Base-by-base conservation (phyloP, 345 rosid species). In the Erucastrum elatum region DNA sequence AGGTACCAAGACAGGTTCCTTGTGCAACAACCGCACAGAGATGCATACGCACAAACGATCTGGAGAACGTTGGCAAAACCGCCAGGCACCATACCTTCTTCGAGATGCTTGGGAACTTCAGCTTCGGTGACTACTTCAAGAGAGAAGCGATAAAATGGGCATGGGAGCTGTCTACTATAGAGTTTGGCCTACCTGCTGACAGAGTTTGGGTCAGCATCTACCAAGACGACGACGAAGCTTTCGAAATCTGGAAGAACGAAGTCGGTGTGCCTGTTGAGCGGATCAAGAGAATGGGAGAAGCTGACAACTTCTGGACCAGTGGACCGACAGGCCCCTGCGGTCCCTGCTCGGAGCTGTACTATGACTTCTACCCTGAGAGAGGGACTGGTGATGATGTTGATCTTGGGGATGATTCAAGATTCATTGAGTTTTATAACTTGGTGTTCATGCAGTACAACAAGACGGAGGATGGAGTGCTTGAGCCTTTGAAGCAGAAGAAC, bases 41-140 rank as follows among this genome's bases (percentile, higher is more conserved):
- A 81, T 94, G 97, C 82, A 90, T 92, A 66, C 94, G 97, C 15
- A 94, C 98, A 37, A 94, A 94, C 70, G 98, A 94, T 11, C 84
- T 94, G 82, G 98, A 92, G 84, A 94, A 94, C 85, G 98, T 94
- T 78, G 97, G 98, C 11, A 85, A 75, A 80, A 94, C 98, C 39
- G 71, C 97, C 10, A 85, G 97, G 35, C 97, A 94, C 66, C 98
- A 94, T 46, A 92, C 97, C 8, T 92, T 94, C 81, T 94, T 94
- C 83, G 98, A 92, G 88, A 94, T 94, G 98, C 93, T 94, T 16
- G 97, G 98, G 65, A 94, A 94, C 84, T 94, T 94, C 81, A 92
- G 97, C 75, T 92, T 94, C 33, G 98, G 98, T 59, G 98, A 94
- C 82, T 94, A 94, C 84, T 92, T 94, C 81, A 94, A 92, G 86